phyloP scores from a whole-genome alignment of 1,284 basidiomycete genomes.

The Sphagnurus paluster region DNA sequence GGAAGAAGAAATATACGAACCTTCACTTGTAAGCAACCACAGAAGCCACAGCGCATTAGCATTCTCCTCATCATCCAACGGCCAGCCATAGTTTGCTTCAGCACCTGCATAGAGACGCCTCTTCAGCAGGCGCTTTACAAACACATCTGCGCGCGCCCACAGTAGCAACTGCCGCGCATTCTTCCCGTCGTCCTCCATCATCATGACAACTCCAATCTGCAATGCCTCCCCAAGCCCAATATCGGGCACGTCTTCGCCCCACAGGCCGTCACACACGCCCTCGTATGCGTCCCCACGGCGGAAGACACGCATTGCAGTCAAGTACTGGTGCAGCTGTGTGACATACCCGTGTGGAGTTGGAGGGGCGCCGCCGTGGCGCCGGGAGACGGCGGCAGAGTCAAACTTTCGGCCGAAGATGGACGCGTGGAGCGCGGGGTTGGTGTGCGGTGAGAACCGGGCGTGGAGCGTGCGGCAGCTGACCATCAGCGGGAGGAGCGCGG shows the following conservation, averaged over 20 bases:
- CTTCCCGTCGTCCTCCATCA: conserved; percentile 70
- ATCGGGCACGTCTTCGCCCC: not conserved
- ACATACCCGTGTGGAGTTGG: conserved; percentile 37
- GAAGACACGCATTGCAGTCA: conserved; percentile 40
- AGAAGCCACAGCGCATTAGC: conserved; percentile 55
- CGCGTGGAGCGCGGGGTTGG: conserved; percentile 53
- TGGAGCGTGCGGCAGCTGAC: conserved; percentile 46
- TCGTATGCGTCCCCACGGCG: conserved; percentile 35
- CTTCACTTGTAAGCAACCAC: conserved; percentile 53
- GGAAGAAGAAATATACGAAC: conserved; percentile 28
- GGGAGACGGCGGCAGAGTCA: conserved; percentile 50
- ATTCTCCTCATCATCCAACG: conserved; percentile 45
- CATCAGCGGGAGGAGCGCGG: conserved; percentile 48
- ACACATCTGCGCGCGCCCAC: conserved; percentile 42
- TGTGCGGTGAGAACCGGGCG: conserved; percentile 33
- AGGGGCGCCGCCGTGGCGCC: conserved; percentile 49
- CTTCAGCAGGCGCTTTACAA: conserved; percentile 45
- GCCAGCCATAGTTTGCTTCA: conserved; percentile 45
- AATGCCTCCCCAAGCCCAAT: conserved; percentile 36
- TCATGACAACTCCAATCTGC: conserved; percentile 59
- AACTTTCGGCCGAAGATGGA: conserved; percentile 62
- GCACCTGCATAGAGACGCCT: conserved; percentile 41
- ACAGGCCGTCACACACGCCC: not conserved
- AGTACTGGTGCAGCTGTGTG: conserved; percentile 49
- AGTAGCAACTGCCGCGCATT: conserved; percentile 55